Base-by-base conservation (phyloP, 2,329 filamentous ascomycete genomes). In the Neonectria sp. region DNA sequence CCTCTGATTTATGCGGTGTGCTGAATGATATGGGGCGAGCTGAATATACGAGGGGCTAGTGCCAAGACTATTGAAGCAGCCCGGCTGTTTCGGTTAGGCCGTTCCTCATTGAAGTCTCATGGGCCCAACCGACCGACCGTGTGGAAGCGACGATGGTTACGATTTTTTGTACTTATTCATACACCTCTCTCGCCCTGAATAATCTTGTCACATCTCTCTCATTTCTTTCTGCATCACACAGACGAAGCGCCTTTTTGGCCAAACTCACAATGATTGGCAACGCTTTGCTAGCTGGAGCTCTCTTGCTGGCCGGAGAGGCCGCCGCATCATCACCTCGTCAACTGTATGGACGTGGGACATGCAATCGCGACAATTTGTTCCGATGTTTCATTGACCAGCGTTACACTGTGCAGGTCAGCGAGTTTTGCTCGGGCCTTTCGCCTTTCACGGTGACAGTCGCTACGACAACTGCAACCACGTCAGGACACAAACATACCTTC, bases 361-460 rank as follows among this genome's bases (percentile, higher is more conserved):
- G 72, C 55, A 74, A 73, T 29, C 67, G 71, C 7, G 73, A 75
- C 35, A 74, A 72, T 15, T 55, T 75, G 2, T 67, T 74, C 24
- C 69, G 68, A 55, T 75, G 73, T 52, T 71, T 75, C 12, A 66
- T 69, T 17, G 72, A 73, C 24, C 43, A 65, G 25, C 65, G 70
- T 4, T 75, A 74, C 40, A 66, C 68, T 17, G 43, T 53, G 1
- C 70, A 72, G 29, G 73, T 72, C 4, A 71, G 68, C 13, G 53
- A 62, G 7, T 75, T 71, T 37, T 75, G 72, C 65, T 68, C 68
- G 2, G 69, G 49, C 7, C 65, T 75, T 21, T 52, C 63, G 3
- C 69, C 73, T 5, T 66, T 53, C 29, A 74, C 72, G 1, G 55
- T 58, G 12, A 73, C 66, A 2, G 66, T 74, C 6, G 68, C 63